Conservation (phyloP, 2,329 filamentous ascomycete species). For the Aureobasidium mangrovei region DNA sequence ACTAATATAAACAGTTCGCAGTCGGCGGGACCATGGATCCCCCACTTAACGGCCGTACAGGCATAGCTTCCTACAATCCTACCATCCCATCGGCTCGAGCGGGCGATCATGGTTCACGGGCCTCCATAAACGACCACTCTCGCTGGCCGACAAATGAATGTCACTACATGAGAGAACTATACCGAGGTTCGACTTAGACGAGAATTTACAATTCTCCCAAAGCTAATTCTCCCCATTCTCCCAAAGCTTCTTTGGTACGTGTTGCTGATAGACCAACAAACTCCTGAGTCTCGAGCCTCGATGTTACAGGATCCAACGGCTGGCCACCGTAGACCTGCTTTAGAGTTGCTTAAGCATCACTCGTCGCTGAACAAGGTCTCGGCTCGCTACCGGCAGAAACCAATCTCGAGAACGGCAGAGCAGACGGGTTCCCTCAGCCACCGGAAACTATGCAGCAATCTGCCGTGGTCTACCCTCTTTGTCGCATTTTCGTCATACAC, state of each 20-base stretch:
- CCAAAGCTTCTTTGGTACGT: too few relatives aligned
- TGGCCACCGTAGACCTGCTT: not conserved
- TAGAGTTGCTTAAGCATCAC: not conserved
- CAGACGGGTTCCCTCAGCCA: not conserved
- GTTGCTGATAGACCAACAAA: too few relatives aligned
- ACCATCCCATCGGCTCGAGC: not conserved
- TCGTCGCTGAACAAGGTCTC: not conserved
- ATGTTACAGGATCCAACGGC: not conserved
- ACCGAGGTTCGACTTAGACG: too few relatives aligned
- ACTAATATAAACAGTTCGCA: not conserved
- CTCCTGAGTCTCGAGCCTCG: too few relatives aligned
- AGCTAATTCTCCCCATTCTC: too few relatives aligned
- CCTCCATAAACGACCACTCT: not conserved
- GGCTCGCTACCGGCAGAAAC: slow-evolving; percentile 7
- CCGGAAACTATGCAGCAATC: not conserved
- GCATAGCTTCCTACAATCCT: not conserved
- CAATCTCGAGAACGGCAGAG: not conserved
- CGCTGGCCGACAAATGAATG: not conserved
- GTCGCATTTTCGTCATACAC: not conserved
- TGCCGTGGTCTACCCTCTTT: not conserved
- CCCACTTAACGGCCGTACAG: not conserved
- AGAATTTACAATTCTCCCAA: too few relatives aligned
- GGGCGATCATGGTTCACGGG: not conserved
- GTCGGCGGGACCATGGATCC: not conserved
- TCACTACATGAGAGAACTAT: too few relatives aligned